phyloP scores from a whole-genome alignment of 345 rosid genomes.

The Eucalyptus sideroxylon region DNA sequence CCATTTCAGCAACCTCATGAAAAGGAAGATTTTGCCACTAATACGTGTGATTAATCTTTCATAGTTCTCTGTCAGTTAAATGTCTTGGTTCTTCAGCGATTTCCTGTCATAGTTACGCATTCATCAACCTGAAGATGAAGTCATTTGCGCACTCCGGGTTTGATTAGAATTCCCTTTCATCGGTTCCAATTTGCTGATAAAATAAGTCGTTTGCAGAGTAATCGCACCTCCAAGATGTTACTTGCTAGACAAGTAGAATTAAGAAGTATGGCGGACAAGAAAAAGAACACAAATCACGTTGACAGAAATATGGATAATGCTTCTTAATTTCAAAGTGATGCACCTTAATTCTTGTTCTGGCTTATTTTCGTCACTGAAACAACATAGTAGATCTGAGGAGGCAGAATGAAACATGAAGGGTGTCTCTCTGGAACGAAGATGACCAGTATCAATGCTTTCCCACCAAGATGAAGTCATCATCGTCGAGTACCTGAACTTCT shows the following conservation, averaged over 20 bases:
- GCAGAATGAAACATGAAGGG: background rate
- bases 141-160: background rate
- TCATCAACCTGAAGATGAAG: background rate
- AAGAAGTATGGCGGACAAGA: background rate
- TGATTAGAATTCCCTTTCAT: background rate
- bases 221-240: background rate
- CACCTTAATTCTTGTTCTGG: background rate
- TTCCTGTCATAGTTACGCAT: background rate
- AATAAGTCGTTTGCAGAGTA: background rate
- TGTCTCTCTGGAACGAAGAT: background rate
- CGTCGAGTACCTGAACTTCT: constrained; percentile 64
- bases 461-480: constrained; percentile 54
- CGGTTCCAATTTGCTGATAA: background rate
- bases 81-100: background rate
- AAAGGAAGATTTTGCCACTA: background rate
- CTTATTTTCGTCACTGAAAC: background rate
- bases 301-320: background rate
- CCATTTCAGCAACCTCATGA: background rate
- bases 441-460: background rate
- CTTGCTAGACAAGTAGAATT: background rate
- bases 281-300: background rate
- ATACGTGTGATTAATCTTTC: background rate
- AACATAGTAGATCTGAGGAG: background rate
- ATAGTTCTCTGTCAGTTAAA: background rate
- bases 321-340: background rate